These are phyloP conservation scores for Pisolithus marmoratus DNA, from an alignment of 768 basidiomycete genomes.

Conservation along the genomic window DNA sequence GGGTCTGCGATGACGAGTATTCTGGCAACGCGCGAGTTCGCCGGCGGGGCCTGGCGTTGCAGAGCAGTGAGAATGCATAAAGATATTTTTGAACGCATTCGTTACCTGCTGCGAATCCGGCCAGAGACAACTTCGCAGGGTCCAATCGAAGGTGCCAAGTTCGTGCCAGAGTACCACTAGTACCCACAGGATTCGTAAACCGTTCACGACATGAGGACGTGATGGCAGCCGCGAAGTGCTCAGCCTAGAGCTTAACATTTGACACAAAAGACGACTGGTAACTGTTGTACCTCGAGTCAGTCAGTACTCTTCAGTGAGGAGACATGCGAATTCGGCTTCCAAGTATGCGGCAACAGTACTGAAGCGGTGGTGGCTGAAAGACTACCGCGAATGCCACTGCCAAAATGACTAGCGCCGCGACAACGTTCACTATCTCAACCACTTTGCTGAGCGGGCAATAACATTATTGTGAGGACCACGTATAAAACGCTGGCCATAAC, in stretches of 20 bases:
- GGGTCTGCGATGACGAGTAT: slow-evolving; percentile 82
- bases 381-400: too few species aligned
- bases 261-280: not conserved
- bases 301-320: too few species aligned
- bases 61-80: not conserved
- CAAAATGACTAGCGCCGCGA: too few species aligned
- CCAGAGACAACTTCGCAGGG: slow-evolving; percentile 52
- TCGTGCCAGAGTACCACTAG: slow-evolving; percentile 68
- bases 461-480: too few species aligned
- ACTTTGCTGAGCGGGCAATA: too few species aligned
- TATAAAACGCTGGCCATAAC: too few species aligned
- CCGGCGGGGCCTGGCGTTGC: slow-evolving; percentile 13
- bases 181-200: slow-evolving; percentile 56
- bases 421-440: too few species aligned
- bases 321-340: too few species aligned
- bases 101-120: slow-evolving; percentile 41
- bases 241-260: not conserved
- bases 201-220: slow-evolving; percentile 34
- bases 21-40: slow-evolving; percentile 21
- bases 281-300: not conserved
- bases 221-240: not conserved
- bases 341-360: too few species aligned
- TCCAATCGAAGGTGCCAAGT: slow-evolving; percentile 47
- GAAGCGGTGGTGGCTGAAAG: too few species aligned
- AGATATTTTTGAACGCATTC: slow-evolving; percentile 10